A percentile compares a stretch with the other conserved stretches of the same genome.
These are phyloP conservation scores for Mycena epipterygia DNA, from an alignment of 768 basidiomycete genomes.

Conservation along the genomic window DNA sequence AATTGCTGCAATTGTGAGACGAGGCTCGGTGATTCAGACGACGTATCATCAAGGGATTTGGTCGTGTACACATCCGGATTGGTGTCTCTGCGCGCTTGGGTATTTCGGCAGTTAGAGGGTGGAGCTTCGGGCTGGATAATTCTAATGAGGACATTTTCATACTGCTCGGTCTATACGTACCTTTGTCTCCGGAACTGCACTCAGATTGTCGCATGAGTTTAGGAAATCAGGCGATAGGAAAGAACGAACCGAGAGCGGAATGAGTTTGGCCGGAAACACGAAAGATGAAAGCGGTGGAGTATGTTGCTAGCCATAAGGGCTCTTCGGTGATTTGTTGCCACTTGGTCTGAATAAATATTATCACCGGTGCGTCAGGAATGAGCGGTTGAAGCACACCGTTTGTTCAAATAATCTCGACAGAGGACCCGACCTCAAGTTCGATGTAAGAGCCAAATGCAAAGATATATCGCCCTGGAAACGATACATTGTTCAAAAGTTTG, in stretches of 20 bases:
- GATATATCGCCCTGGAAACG: constrained; percentile 24
- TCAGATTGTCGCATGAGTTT: not conserved
- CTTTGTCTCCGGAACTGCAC: not conserved
- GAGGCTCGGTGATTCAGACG: constrained; percentile 59
- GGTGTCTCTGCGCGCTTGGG: not conserved
- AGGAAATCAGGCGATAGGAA: not conserved
- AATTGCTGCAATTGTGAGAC: constrained; percentile 76
- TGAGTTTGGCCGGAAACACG: constrained; percentile 25
- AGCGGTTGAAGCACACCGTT: constrained; percentile 9
- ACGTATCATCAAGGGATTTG: constrained; percentile 35
- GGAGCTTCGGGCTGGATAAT: not conserved
- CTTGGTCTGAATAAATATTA: constrained; percentile 10
- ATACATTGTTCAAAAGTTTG: not conserved
- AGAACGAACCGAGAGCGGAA: constrained; percentile 13
- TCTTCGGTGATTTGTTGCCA: constrained; percentile 32
- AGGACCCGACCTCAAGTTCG: constrained; percentile 19
- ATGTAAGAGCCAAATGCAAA: constrained; percentile 28
- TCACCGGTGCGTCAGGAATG: not conserved
- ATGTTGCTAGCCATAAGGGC: constrained; percentile 32
- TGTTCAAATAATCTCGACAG: constrained; percentile 30
- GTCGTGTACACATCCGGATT: constrained; percentile 22
- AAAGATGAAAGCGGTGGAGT: constrained; percentile 30
- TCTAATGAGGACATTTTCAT: not conserved
- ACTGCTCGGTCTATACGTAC: not conserved
- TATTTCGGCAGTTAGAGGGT: not conserved